Conservation (phyloP, 306 rosid genomes). For the Cicer arietinum region DNA sequence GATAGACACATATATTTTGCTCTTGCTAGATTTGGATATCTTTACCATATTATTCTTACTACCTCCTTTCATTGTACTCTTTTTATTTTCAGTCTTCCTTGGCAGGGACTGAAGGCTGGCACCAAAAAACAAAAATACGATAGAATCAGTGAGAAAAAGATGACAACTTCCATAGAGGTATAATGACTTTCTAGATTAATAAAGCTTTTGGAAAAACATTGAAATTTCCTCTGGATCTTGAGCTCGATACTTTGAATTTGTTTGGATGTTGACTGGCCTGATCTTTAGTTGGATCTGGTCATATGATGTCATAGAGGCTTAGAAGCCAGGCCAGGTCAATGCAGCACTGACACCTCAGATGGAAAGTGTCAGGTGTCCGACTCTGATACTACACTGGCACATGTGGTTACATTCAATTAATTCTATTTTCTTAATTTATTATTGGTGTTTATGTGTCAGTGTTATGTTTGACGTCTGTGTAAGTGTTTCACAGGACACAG, state of each 20-base stretch:
- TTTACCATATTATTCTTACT: slow-evolving; percentile 32
- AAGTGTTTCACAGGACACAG: no score
- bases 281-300: no score
- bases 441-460: no score
- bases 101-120: slow-evolving; percentile 99
- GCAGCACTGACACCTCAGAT: no score
- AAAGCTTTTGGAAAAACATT: slow-evolving; percentile 37
- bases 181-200: slow-evolving; percentile 21
- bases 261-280: slow-evolving; percentile 22
- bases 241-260: slow-evolving; percentile 30
- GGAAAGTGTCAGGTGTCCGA: no score
- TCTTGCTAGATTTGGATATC: slow-evolving; percentile 42
- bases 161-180: slow-evolving; percentile 96
- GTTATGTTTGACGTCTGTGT: no score
- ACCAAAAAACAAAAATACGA: slow-evolving; percentile 97
- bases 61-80: slow-evolving; percentile 18
- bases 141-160: slow-evolving; percentile 95
- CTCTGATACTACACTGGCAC: no score
- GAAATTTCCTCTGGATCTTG: slow-evolving; percentile 27
- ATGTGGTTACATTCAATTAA: no score
- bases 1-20: slow-evolving; percentile 36
- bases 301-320: no score
- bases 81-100: slow-evolving; percentile 81
- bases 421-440: no score
- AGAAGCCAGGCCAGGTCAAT: no score